Percentiles rank a stretch among this genome's conserved stretches.
phyloP scores from a whole-genome alignment of 2,329 filamentous ascomycete species.

The Aspergillus brasiliensis region DNA sequence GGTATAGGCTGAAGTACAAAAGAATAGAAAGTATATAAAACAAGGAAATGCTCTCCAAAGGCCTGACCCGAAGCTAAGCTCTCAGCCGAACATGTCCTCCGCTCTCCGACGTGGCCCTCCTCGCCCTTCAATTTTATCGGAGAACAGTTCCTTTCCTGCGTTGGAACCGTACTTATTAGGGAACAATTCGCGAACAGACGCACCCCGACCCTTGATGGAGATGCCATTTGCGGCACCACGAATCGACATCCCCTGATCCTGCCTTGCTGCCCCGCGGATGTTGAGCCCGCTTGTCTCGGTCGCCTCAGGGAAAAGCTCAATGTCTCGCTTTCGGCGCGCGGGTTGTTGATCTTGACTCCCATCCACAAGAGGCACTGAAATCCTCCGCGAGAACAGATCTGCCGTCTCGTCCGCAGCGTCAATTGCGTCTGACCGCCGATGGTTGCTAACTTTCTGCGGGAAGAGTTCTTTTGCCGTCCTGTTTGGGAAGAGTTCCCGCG shows the following conservation, averaged over 20 bases:
- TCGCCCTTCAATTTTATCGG: slow-evolving; percentile 60
- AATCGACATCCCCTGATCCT: slow-evolving; percentile 41
- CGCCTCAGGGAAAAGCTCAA: slow-evolving; percentile 45
- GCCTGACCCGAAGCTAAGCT: neutral
- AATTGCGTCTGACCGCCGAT: slow-evolving; percentile 54
- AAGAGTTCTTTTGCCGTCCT: slow-evolving; percentile 59
- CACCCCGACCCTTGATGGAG: slow-evolving; percentile 70
- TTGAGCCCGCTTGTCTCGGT: slow-evolving; percentile 49
- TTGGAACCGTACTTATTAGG: slow-evolving; percentile 62
- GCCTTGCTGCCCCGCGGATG: slow-evolving; percentile 62
- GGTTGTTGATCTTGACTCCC: slow-evolving; percentile 35
- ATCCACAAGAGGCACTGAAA: slow-evolving; percentile 54
- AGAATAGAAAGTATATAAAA: slow-evolving; percentile 2
- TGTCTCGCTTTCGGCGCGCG: slow-evolving; percentile 30
- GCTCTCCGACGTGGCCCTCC: slow-evolving; percentile 65
- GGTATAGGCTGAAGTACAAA: neutral
- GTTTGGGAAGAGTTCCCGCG: slow-evolving; percentile 53
- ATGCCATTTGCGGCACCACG: slow-evolving; percentile 55
- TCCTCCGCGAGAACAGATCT: slow-evolving; percentile 53
- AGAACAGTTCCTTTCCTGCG: slow-evolving; percentile 70
- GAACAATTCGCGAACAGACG: slow-evolving; percentile 68
- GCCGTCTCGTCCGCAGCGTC: slow-evolving; percentile 59
- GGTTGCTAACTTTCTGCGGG: slow-evolving; percentile 50
- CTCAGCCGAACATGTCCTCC: slow-evolving; percentile 71
- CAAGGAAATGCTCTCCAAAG: neutral